These are phyloP conservation scores for Cryphonectria nitschkei DNA, from an alignment of 2,329 filamentous ascomycete species.

Conservation along the genomic window DNA sequence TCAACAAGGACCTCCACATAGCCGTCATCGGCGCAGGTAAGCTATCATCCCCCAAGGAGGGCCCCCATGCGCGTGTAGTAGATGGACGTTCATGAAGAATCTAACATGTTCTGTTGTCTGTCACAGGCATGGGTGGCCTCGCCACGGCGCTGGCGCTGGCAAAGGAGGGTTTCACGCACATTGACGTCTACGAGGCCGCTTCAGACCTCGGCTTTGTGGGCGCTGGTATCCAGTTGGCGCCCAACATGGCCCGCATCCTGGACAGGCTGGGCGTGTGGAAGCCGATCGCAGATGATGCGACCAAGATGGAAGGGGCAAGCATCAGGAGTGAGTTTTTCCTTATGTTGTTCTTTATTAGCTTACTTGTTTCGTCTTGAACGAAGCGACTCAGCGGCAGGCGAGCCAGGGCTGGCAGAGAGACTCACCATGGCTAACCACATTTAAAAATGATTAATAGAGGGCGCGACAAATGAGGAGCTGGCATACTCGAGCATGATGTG, in stretches of 20 bases:
- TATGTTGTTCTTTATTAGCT: no score
- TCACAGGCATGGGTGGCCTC: slow-evolving; percentile 76
- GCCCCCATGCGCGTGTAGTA: background rate
- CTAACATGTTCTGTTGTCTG: background rate
- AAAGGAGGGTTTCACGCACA: slow-evolving; percentile 73
- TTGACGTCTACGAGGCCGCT: slow-evolving; percentile 75
- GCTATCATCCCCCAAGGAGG: background rate
- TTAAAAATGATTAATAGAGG: slow-evolving; percentile 44
- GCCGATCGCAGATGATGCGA: slow-evolving; percentile 26
- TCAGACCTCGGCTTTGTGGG: slow-evolving; percentile 79
- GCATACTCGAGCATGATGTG: slow-evolving; percentile 62
- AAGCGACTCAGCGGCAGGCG: no score
- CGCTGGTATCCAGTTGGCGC: slow-evolving; percentile 82
- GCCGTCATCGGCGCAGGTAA: slow-evolving; percentile 40
- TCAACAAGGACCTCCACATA: slow-evolving; percentile 36
- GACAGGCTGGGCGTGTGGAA: slow-evolving; percentile 43
- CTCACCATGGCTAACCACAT: background rate
- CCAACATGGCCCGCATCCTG: slow-evolving; percentile 79
- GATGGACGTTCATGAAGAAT: background rate
- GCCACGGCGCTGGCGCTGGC: slow-evolving; percentile 73
- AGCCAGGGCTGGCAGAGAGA: background rate
- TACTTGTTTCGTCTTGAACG: no score
- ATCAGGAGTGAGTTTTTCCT: slow-evolving; percentile 23
- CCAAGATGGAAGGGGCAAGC: slow-evolving; percentile 26
- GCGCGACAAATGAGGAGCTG: slow-evolving; percentile 60